Conservation (phyloP, 2,329 filamentous ascomycete species). For the Aspergillus sp. region DNA sequence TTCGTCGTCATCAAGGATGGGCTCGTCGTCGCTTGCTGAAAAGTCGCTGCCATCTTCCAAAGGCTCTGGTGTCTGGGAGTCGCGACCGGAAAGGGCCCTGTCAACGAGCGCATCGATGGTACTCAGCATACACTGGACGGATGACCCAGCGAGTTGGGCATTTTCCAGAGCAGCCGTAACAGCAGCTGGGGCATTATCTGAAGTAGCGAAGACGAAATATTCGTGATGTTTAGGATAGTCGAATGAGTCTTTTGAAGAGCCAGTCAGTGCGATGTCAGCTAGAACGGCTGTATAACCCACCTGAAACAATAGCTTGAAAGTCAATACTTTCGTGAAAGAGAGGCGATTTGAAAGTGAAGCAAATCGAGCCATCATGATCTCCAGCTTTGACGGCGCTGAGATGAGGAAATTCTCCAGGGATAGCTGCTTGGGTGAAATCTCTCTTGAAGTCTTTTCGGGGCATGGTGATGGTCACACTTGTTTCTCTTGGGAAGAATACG, state of each 20-base stretch:
- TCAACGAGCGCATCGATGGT: slow-evolving; percentile 39
- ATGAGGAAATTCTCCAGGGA: slow-evolving; percentile 36
- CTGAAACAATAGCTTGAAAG: slow-evolving; percentile 35
- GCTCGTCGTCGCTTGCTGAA: slow-evolving; percentile 6
- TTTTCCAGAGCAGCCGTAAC: slow-evolving; percentile 37
- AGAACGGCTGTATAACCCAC: slow-evolving; percentile 20
- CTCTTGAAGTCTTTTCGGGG: slow-evolving; percentile 60
- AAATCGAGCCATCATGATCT: slow-evolving; percentile 68
- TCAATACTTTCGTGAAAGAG: slow-evolving; percentile 23
- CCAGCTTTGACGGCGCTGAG: slow-evolving; percentile 56
- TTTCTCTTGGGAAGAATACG: too few species aligned
- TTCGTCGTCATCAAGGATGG: slow-evolving; percentile 31
- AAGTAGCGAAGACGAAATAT: slow-evolving; percentile 41
- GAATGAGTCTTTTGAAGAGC: slow-evolving; percentile 44
- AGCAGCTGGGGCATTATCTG: slow-evolving; percentile 26
- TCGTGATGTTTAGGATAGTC: slow-evolving; percentile 56
- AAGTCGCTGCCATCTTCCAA: slow-evolving; percentile 4
- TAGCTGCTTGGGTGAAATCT: slow-evolving; percentile 48
- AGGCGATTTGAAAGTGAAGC: slow-evolving; percentile 51
- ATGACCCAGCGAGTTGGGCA: slow-evolving; percentile 41
- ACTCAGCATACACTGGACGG: slow-evolving; percentile 46
- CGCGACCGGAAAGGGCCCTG: slow-evolving; percentile 12
- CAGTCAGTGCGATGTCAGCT: slow-evolving; percentile 6
- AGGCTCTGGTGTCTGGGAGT: neutral
- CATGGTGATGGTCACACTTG: slow-evolving; percentile 45